Percentiles rank a stretch among this genome's conserved stretches.
phyloP scores from a whole-genome alignment of 805 yeast species.

The Yamadazyma paraphyllophila region DNA sequence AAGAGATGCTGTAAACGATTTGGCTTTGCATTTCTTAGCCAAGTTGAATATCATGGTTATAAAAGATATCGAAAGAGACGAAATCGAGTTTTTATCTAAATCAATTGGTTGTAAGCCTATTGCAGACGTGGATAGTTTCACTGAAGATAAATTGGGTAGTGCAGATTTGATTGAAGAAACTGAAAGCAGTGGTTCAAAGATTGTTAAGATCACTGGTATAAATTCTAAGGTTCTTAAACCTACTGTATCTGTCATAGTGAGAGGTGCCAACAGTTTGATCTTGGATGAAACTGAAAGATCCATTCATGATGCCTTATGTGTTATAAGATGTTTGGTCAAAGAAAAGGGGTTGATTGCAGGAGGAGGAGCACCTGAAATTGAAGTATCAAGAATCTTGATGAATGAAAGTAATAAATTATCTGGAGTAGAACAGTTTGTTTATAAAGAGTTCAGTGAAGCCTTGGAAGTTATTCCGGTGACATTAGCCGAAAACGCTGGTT shows the following conservation, averaged over 20 bases:
- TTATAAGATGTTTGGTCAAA: slow-evolving; percentile 80
- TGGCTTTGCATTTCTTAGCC: slow-evolving; percentile 90
- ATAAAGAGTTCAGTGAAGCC: slow-evolving; percentile 89
- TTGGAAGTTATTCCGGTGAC: slow-evolving; percentile 92
- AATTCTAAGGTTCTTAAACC: slow-evolving; percentile 50
- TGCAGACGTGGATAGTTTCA: slow-evolving; percentile 90
- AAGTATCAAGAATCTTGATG: slow-evolving; percentile 70
- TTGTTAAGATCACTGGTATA: slow-evolving; percentile 84
- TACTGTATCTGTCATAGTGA: slow-evolving; percentile 85
- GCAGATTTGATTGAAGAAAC: slow-evolving; percentile 93
- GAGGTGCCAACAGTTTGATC: slow-evolving; percentile 91
- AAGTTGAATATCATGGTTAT: slow-evolving; percentile 92
- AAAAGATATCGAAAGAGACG: slow-evolving; percentile 94
- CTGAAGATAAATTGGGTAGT: slow-evolving; percentile 87
- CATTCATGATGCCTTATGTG: slow-evolving; percentile 96
- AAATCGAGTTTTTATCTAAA: slow-evolving; percentile 82
- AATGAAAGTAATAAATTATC: slow-evolving; percentile 70
- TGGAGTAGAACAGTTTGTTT: slow-evolving; percentile 88
- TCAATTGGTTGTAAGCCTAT: slow-evolving; percentile 93
- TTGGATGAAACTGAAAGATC: slow-evolving; percentile 97
- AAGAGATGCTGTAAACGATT: slow-evolving; percentile 91
- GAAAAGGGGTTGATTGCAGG: slow-evolving; percentile 93
- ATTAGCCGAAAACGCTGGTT: slow-evolving; percentile 92
- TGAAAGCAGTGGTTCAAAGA: slow-evolving; percentile 85
- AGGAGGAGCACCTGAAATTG: slow-evolving; percentile 98